Evolutionary conservation across 2,329 filamentous ascomycete species (phyloP), one percentile per base, ranked within the genome.

Genomic region (Arthrobotrys iridis): DNA sequence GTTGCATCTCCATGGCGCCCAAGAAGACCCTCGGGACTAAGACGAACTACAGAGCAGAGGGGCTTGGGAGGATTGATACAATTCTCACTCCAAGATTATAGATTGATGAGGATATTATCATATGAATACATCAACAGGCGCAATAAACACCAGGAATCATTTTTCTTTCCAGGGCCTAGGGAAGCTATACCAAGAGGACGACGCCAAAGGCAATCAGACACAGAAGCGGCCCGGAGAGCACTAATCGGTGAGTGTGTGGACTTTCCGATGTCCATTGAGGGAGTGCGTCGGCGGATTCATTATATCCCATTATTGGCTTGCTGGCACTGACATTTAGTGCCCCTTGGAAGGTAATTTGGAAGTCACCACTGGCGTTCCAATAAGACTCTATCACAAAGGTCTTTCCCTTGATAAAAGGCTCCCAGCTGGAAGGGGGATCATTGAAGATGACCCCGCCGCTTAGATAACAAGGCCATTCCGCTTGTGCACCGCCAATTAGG

Each of bases 391-490:
- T 37, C 8, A 15, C 24, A 5, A 37, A 24, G 11, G 28, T 52
- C 15, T 24, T 35, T 13, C 57, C 58, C 35, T 28, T 33, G 7
- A 28, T 37, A 8, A 63, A 71, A 2, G 41, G 26, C 4, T 50
- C 41, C 50, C 59, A 65, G 40, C 58, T 30, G 4, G 40, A 40
- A 6, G 50, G 24, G 4, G 50, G 68, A 24, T 59, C 59, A 18
- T 65, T 65, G 20, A 73, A 65, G 24, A 59, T 28, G 10, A 63
- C 37, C 3, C 66, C 58, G 2, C 57, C 66, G 8, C 10, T 37
- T 3, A 11, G 20, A 58, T 71, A 71, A n/a, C 58, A 71, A 28
- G 66, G 66, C 66, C 57, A 71, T 11, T 63, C 57, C n/a, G 66
- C 57, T 26, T 71, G 66, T 1, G 66, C 66, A 7, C 66, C 66